Conservation (phyloP, 768 basidiomycete species). For the Pleurotus platypus region DNA sequence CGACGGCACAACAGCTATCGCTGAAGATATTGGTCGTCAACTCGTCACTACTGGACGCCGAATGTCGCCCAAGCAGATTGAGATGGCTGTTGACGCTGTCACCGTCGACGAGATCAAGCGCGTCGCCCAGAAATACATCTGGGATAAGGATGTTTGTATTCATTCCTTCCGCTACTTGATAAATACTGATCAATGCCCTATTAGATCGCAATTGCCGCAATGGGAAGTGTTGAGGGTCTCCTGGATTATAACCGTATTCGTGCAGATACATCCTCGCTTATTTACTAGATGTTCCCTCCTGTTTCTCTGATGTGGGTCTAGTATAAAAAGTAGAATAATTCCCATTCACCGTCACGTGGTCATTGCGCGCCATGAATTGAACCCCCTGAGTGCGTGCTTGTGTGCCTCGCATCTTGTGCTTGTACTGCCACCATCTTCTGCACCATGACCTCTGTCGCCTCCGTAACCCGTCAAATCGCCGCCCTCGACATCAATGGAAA, state of each 20-base stretch:
- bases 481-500: constrained; percentile 65
- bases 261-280: constrained; percentile 76
- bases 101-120: constrained; percentile 86
- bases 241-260: constrained; percentile 93
- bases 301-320: neutral
- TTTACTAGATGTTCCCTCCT: constrained; percentile 47
- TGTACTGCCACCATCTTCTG: neutral
- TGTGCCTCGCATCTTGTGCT: neutral
- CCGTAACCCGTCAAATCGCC: constrained; percentile 67
- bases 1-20: constrained; percentile 95
- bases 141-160: constrained; percentile 86
- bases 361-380: neutral
- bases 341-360: constrained; percentile 2
- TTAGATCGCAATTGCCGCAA: constrained; percentile 82
- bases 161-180: neutral
- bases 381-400: neutral
- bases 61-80: constrained; percentile 90
- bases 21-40: constrained; percentile 98
- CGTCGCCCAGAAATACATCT: constrained; percentile 93
- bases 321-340: constrained; percentile 7
- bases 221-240: constrained; percentile 88
- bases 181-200: constrained; percentile 10
- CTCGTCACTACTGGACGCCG: constrained; percentile 91
- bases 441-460: constrained; percentile 43
- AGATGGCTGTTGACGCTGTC: constrained; percentile 88